Evolutionary conservation across 805 yeast genomes (phyloP).

Genomic region (Geotrichum ghanense): DNA sequence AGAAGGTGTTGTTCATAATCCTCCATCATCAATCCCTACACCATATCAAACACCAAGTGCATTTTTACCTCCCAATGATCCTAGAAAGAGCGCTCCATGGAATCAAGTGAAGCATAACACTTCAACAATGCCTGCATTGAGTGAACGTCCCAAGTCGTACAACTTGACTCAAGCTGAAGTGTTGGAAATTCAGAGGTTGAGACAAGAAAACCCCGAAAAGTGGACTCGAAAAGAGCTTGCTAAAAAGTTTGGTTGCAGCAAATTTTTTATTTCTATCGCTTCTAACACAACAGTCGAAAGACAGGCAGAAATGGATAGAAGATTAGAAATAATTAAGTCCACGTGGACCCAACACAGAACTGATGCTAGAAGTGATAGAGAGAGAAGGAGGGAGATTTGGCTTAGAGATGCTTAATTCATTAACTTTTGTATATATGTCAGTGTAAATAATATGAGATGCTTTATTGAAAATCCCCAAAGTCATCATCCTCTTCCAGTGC

Average conservation of each 20-base stretch:
- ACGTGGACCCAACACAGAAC: slow-evolving; percentile 39
- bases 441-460: slow-evolving; percentile 4
- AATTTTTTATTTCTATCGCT: slow-evolving; percentile 41
- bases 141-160: slow-evolving; percentile 32
- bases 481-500: slow-evolving; percentile 21
- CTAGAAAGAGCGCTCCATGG: slow-evolving; percentile 32
- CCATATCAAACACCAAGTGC: slow-evolving; percentile 52
- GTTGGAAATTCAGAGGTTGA: slow-evolving; percentile 42
- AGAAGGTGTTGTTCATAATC: slow-evolving; percentile 48
- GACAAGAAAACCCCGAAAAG: slow-evolving; percentile 44
- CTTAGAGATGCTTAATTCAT: slow-evolving; percentile 39
- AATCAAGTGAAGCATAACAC: background rate
- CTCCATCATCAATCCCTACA: slow-evolving; percentile 54
- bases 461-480: slow-evolving; percentile 25
- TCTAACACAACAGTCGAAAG: slow-evolving; percentile 31
- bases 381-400: slow-evolving; percentile 52
- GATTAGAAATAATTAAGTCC: slow-evolving; percentile 35
- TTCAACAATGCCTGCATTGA: slow-evolving; percentile 10
- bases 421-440: background rate
- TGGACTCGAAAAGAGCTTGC: slow-evolving; percentile 60
- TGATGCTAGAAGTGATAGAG: slow-evolving; percentile 43
- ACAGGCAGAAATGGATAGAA: slow-evolving; percentile 33
- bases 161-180: slow-evolving; percentile 48
- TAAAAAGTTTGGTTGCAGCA: slow-evolving; percentile 41
- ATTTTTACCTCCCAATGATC: slow-evolving; percentile 53